Conservation (phyloP, 2,329 filamentous ascomycete genomes). For the Colletotrichum orbiculare region DNA sequence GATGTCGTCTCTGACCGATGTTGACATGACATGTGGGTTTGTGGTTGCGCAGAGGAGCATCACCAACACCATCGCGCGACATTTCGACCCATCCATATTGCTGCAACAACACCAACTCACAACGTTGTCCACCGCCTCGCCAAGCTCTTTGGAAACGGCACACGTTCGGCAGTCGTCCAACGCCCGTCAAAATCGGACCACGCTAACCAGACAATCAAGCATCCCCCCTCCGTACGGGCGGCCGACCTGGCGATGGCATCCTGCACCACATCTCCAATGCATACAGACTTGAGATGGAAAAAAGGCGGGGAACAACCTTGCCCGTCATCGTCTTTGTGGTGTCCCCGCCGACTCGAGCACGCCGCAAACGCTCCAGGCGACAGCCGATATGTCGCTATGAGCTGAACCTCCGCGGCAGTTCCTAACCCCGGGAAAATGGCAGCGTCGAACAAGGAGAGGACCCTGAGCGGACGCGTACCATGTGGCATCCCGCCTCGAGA, state of each 20-base stretch:
- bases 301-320: background rate
- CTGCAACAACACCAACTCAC: background rate
- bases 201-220: background rate
- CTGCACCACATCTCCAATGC: background rate
- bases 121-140: background rate
- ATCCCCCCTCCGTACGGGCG: background rate
- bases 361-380: constrained; percentile 3
- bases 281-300: constrained; percentile 12
- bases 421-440: background rate
- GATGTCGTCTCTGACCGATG: constrained; percentile 11
- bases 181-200: constrained; percentile 3
- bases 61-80: background rate
- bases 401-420: constrained; percentile 7
- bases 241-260: background rate
- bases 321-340: background rate
- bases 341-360: constrained; percentile 5
- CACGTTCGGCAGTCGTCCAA: background rate
- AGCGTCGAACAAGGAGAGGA: constrained; percentile 11
- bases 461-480: constrained; percentile 4
- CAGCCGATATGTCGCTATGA: background rate
- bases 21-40: constrained; percentile 19
- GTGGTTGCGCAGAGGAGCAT: background rate
- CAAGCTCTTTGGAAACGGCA: constrained; percentile 1
- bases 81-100: background rate
- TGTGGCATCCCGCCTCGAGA: background rate